These are phyloP conservation scores for Cladorrhinum samala DNA, from an alignment of 495 filamentous ascomycete genomes.

Conservation along the genomic window DNA sequence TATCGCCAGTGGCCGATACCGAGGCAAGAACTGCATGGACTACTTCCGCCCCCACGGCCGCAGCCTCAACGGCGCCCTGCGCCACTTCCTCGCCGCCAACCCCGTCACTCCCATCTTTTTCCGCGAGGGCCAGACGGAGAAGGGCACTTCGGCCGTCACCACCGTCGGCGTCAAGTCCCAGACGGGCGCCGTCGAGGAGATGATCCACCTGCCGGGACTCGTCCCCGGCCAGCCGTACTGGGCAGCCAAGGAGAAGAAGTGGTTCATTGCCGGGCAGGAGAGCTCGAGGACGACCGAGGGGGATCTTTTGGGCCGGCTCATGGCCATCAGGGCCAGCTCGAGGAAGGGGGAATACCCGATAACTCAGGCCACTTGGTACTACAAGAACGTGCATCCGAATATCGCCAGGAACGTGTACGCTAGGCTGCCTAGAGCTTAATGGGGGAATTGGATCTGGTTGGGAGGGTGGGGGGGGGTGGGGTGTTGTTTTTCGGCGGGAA, in stretches of 20 bases:
- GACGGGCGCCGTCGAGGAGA: not conserved
- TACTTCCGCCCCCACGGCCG: not conserved
- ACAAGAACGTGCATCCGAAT: not conserved
- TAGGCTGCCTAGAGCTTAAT: not conserved
- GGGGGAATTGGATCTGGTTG: not conserved
- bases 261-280: not conserved
- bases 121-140: not conserved
- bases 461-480: not conserved
- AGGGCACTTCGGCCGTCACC: not conserved
- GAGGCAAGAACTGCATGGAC: not conserved
- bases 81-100: not conserved
- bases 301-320: not conserved
- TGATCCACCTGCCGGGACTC: not conserved
- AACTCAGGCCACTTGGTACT: not conserved
- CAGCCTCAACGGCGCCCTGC: not conserved
- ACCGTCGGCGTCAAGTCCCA: not conserved
- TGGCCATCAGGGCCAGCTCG: not conserved
- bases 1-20: not conserved
- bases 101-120: not conserved
- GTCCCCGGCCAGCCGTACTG: not conserved
- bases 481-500: too few relatives aligned
- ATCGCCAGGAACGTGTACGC: not conserved
- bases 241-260: not conserved
- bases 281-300: not conserved
- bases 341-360: not conserved